Conservation (phyloP, 2,329 filamentous ascomycete species). For the Botrytis sinoallii region DNA sequence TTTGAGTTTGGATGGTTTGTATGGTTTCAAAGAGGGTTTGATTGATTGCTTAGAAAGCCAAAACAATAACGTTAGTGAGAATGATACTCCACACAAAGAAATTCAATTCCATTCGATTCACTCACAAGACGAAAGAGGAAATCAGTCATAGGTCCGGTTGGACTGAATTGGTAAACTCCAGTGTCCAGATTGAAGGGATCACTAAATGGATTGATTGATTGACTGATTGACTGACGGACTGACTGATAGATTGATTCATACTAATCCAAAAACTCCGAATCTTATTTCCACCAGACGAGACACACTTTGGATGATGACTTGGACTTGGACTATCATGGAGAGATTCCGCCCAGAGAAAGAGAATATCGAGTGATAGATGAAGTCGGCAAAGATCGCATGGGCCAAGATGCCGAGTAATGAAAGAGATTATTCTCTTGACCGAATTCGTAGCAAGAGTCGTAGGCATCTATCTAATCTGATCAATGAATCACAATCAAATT, state of each 20-base stretch:
- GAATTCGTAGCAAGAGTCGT: not conserved
- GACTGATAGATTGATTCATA: not conserved
- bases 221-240: not conserved
- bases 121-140: not conserved
- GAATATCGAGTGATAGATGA: not conserved
- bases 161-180: not conserved
- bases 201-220: not conserved
- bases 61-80: not conserved
- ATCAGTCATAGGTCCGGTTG: not conserved
- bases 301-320: not conserved
- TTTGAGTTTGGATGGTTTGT: not conserved
- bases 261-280: slow-evolving; percentile 8
- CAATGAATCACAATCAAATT: not conserved
- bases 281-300: slow-evolving; percentile 12
- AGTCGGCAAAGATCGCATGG: not conserved
- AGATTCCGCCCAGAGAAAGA: not conserved
- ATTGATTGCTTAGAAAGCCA: not conserved
- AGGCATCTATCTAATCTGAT: not conserved
- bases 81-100: not conserved
- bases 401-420: slow-evolving; percentile 5
- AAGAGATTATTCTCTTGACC: too few species aligned
- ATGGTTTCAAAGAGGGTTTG: not conserved
- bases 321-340: not conserved
- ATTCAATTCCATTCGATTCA: not conserved
- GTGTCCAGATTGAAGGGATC: not conserved